phyloP scores from a whole-genome alignment of 129 eudicot genomes.

The Pseudognaphalium luteoalbum region DNA sequence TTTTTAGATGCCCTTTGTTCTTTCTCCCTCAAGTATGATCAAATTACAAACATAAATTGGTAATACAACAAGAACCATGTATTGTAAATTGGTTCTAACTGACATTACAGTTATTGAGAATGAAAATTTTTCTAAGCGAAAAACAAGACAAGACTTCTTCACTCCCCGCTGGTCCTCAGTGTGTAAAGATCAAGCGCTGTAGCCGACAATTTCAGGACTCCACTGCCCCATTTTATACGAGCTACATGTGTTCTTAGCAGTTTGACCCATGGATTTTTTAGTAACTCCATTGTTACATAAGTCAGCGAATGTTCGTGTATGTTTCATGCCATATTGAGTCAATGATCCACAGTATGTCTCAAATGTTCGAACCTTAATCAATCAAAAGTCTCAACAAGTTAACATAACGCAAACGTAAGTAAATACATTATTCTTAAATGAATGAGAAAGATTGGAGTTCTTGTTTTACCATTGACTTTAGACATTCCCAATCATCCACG shows the following conservation, averaged over 20 bases:
- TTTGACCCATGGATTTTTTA: conserved; percentile 44
- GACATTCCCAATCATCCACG: conserved; percentile 70
- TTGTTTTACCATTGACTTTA: conserved; percentile 59
- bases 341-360: conserved; percentile 75
- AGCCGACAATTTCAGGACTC: conserved; percentile 29
- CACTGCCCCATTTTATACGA: conserved; percentile 36
- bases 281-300: conserved; percentile 54
- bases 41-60: background rate
- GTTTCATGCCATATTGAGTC: conserved; percentile 85
- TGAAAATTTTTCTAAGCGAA: background rate
- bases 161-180: background rate
- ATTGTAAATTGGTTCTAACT: background rate
- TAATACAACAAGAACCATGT: background rate
- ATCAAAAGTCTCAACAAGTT: background rate
- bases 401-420: background rate
- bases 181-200: background rate
- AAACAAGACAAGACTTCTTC: background rate
- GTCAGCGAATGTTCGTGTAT: conserved; percentile 79
- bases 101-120: background rate
- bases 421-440: background rate
- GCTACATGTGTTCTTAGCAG: conserved; percentile 48
- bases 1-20: conserved; percentile 2
- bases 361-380: conserved; percentile 56
- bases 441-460: background rate
- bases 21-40: background rate